Base-by-base conservation (phyloP, 768 basidiomycete species). In the Lyophyllum decastes region DNA sequence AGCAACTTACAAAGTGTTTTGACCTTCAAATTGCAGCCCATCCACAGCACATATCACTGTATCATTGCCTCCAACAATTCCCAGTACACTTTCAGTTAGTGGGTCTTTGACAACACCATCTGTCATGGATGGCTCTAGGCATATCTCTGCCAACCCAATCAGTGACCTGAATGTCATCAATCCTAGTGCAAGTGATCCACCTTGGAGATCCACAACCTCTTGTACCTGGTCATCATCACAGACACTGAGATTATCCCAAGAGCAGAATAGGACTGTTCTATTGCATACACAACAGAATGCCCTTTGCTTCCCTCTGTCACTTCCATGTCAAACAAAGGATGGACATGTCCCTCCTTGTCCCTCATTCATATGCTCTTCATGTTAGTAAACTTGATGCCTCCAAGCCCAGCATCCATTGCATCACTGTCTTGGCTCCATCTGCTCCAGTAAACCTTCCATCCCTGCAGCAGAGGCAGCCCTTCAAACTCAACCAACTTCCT, bases 81-180 rank as follows among this genome's bases (percentile, higher is more conserved):
- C 27, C n/a, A 83, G 78, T 61, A 74, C 57, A 14, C 65, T 63
- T 21, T 66, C 59, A 6, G 62, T 66, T 53, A 86, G 70, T 14
- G 83, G 80, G 61, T 87, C 87, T 8, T 78, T 75, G 2, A 85
- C 82, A 12, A 65, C 45, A 0, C 91, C 91, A 63, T 93, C 92
- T 30, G 75, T 76, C 2, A 92, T 92, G 6, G 83, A 83, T 2
- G 77, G 57, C 67, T 94, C 92, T 19, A 74, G 65, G 0, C 71
- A 62, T 60, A 94, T 93, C 67, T 92, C 90, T 54, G 81, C 79
- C 34, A 92, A 68, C 2, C 91, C 92, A 5, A 95, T 64, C 1
- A 73, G 65, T 6, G 84, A 73, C 1, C 90, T 90, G 61, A 83
- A 86, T 2, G 85, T 82, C 17, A 84, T 82, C 33, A 92, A 68